These are phyloP conservation scores for Pseudopyrenochaeta lycopersici DNA, from an alignment of 2,329 filamentous ascomycete genomes.

Conservation along the genomic window DNA sequence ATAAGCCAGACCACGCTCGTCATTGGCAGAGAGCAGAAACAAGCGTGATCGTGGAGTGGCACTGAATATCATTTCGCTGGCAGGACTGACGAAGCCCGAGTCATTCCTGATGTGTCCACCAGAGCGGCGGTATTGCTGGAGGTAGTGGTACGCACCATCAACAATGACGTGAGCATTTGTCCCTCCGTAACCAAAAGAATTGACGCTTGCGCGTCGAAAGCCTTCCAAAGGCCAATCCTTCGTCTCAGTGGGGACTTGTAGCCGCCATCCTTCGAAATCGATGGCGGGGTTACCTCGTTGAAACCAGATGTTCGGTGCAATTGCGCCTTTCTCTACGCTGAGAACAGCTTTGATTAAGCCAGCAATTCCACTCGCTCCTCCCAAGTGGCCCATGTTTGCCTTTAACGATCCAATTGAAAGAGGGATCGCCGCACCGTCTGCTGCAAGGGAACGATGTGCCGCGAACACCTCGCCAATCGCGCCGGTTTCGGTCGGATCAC, in stretches of 20 bases:
- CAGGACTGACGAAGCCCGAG: slow-evolving; percentile 13
- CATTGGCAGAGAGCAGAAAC: slow-evolving; percentile 24
- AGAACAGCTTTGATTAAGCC: slow-evolving; percentile 52
- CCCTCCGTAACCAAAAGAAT: slow-evolving; percentile 34
- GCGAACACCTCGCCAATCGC: slow-evolving; percentile 15
- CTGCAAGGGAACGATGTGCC: slow-evolving; percentile 6
- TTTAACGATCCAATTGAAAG: slow-evolving; percentile 27
- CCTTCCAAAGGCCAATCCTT: slow-evolving; percentile 21
- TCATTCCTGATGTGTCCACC: slow-evolving; percentile 6
- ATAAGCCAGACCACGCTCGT: slow-evolving; percentile 7
- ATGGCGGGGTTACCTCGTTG: slow-evolving; percentile 19
- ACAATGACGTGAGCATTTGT: slow-evolving; percentile 32
- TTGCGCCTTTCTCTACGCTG: slow-evolving; percentile 48
- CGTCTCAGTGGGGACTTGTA: slow-evolving; percentile 18
- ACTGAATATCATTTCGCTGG: slow-evolving; percentile 1
- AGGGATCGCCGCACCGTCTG: slow-evolving; percentile 6
- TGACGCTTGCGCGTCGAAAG: slow-evolving; percentile 22
- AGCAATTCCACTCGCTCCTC: slow-evolving; percentile 51
- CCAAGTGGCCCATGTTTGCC: slow-evolving; percentile 55
- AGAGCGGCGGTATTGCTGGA: slow-evolving; percentile 1
- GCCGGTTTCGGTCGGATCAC: no score
- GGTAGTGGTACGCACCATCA: slow-evolving; percentile 35
- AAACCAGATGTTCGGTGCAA: slow-evolving; percentile 39
- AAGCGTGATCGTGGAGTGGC: slow-evolving; percentile 1
- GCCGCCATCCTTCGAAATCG: slow-evolving; percentile 14